Conservation (phyloP, 257 asterid species). For the Gentiana dahurica region DNA sequence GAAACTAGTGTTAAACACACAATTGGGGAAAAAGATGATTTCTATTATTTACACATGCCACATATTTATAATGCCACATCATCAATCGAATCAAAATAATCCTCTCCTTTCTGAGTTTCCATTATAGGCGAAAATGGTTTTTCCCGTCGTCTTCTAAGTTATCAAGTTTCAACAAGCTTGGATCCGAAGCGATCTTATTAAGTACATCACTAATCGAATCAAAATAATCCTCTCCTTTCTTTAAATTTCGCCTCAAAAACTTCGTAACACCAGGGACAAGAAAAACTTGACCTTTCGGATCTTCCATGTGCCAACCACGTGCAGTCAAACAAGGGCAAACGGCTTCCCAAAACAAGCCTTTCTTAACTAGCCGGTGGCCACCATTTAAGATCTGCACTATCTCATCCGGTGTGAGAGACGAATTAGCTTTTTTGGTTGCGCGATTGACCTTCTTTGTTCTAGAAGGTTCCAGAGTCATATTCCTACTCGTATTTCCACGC, state of each 20-base stretch:
- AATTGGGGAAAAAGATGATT: too few species aligned
- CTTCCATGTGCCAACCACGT: constrained; percentile 61
- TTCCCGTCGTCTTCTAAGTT: background rate
- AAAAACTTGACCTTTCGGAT: constrained; percentile 44
- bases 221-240: constrained; percentile 44
- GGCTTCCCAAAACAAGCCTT: constrained; percentile 79
- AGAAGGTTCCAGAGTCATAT: too few species aligned
- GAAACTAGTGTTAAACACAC: too few species aligned
- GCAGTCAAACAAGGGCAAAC: constrained; percentile 74
- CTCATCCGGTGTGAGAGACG: constrained; percentile 32
- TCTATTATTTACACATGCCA: constrained; percentile 27
- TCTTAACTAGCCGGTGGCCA: constrained; percentile 24
- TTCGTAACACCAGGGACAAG: constrained; percentile 43
- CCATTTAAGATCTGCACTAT: constrained; percentile 31
- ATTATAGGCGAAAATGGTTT: too few species aligned
- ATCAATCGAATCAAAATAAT: constrained; percentile 45
- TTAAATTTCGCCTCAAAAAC: constrained; percentile 40
- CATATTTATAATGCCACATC: constrained; percentile 44
- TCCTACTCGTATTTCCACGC: too few species aligned
- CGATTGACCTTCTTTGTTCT: too few species aligned
- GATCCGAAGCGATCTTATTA: constrained; percentile 43
- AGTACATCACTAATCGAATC: constrained; percentile 48
- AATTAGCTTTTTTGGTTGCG: background rate
- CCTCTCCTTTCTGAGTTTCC: constrained; percentile 24
- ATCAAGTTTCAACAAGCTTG: constrained; percentile 35